Evolutionary conservation across 2,329 filamentous ascomycete genomes (phyloP).

Genomic region (Ascochyta koolunga): DNA sequence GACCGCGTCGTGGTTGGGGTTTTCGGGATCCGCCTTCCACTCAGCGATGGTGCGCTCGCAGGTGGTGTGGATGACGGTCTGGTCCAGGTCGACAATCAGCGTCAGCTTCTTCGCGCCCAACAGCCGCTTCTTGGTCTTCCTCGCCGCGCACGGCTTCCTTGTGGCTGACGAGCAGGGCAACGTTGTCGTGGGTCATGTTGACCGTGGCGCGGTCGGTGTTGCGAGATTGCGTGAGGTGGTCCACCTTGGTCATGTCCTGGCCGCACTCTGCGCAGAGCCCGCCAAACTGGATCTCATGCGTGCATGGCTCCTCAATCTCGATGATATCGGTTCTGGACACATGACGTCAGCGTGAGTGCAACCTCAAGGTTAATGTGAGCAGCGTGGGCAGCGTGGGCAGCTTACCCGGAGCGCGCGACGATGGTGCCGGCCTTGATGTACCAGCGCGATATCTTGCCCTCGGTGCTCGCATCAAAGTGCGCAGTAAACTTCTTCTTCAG

Average conservation of each 20-base stretch:
- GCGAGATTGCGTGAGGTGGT: conserved; percentile 79
- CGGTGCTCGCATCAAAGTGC: conserved; percentile 81
- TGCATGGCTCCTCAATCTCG: conserved; percentile 87
- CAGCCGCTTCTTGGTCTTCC: conserved; percentile 81
- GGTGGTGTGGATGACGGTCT: conserved; percentile 97
- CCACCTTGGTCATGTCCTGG: conserved; percentile 90
- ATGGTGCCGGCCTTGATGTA: conserved; percentile 70
- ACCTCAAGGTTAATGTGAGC: not conserved
- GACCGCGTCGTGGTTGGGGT: conserved; percentile 89
- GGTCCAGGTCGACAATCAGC: conserved; percentile 94
- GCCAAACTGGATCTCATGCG: conserved; percentile 88
- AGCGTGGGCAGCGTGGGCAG: not conserved
- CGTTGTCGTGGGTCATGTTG: conserved; percentile 93
- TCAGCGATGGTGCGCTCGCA: conserved; percentile 96
- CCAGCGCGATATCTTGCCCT: conserved; percentile 81
- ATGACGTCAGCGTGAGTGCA: conserved; percentile 8
- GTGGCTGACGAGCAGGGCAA: conserved; percentile 81
- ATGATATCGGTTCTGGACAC: conserved; percentile 62
- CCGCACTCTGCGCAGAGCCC: conserved; percentile 92
- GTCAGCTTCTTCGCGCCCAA: conserved; percentile 83
- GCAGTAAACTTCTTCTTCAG: conserved; percentile 74
- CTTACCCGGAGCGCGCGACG: conserved; percentile 58
- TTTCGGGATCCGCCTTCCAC: conserved; percentile 87
- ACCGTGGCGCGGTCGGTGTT: conserved; percentile 89
- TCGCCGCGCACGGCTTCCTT: conserved; percentile 81